These are phyloP conservation scores for Neurospora hispaniola DNA, from an alignment of 495 filamentous ascomycete genomes.

Conservation along the genomic window DNA sequence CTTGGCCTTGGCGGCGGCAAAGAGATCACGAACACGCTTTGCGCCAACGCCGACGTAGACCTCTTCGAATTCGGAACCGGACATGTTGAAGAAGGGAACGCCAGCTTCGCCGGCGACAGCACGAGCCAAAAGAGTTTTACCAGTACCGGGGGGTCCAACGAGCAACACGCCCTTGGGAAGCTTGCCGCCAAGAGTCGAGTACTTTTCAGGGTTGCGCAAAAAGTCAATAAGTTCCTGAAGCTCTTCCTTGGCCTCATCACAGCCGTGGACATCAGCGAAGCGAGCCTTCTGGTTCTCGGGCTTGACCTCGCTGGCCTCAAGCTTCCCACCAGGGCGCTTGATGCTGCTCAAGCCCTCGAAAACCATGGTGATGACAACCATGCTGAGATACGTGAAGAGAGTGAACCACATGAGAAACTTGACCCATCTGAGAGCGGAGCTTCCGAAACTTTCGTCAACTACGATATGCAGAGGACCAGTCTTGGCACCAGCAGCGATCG, in stretches of 20 bases:
- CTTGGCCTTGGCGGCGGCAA: slow-evolving; percentile 74
- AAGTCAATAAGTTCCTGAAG: slow-evolving; percentile 96
- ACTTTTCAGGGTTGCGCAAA: slow-evolving; percentile 80
- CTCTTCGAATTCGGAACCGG: slow-evolving; percentile 95
- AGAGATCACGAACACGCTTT: slow-evolving; percentile 96
- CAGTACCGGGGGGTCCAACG: slow-evolving; percentile 91
- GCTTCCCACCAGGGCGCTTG: slow-evolving; percentile 60
- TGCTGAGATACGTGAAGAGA: slow-evolving; percentile 59
- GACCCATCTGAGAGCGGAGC: slow-evolving; percentile 76
- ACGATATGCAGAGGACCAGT: slow-evolving; percentile 82
- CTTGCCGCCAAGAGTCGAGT: slow-evolving; percentile 86
- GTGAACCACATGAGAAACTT: slow-evolving; percentile 73
- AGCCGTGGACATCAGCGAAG: slow-evolving; percentile 92
- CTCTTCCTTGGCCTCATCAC: slow-evolving; percentile 97
- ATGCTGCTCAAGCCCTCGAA: slow-evolving; percentile 68
- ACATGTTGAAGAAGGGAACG: slow-evolving; percentile 99
- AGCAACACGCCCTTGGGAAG: slow-evolving; percentile 93
- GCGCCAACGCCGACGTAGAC: slow-evolving; percentile 97
- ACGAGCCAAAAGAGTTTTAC: slow-evolving; percentile 94
- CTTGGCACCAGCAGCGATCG: slow-evolving; percentile 51
- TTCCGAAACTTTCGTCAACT: slow-evolving; percentile 80
- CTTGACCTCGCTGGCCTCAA: slow-evolving; percentile 69
- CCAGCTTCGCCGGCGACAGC: slow-evolving; percentile 95
- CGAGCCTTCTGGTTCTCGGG: slow-evolving; percentile 82
- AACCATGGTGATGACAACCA: slow-evolving; percentile 65